A percentile compares a stretch with the other conserved stretches of the same genome.
phyloP scores from a whole-genome alignment of 495 filamentous ascomycete species.

The Corynascus novoguineensis region DNA sequence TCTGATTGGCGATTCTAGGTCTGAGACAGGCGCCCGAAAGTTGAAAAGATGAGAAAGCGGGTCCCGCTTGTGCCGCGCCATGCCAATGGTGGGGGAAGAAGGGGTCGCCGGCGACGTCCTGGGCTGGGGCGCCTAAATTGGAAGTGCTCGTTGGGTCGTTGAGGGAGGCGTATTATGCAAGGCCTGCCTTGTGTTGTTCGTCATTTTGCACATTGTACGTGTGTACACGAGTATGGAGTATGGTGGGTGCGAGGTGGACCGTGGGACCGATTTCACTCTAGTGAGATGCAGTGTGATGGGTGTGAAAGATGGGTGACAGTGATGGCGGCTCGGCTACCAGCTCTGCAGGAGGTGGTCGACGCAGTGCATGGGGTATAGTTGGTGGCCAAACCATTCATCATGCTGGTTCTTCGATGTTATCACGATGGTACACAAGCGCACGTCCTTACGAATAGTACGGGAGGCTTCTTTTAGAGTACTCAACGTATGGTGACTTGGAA shows the following conservation, averaged over 20 bases:
- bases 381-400: not conserved
- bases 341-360: not conserved
- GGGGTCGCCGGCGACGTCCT: not conserved
- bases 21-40: conserved; percentile 3
- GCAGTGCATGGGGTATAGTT: not conserved
- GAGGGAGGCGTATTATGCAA: conserved; percentile 1
- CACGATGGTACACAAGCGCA: no score
- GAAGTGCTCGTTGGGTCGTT: conserved; percentile 2
- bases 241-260: not conserved
- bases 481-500: not conserved
- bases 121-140: conserved; percentile 8
- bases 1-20: conserved; percentile 5
- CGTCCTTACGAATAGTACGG: no score
- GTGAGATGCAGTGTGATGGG: conserved; percentile 3
- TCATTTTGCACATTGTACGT: no score
- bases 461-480: not conserved
- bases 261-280: conserved; percentile 2
- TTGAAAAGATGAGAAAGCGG: not conserved
- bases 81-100: not conserved
- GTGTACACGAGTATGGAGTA: no score
- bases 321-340: not conserved
- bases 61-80: conserved; percentile 10
- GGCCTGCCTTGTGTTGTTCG: not conserved
- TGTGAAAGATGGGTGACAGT: not conserved
- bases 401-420: not conserved